These are phyloP conservation scores for Meyerozyma carpophila DNA, from an alignment of 1,139 yeast genomes.

Conservation along the genomic window DNA sequence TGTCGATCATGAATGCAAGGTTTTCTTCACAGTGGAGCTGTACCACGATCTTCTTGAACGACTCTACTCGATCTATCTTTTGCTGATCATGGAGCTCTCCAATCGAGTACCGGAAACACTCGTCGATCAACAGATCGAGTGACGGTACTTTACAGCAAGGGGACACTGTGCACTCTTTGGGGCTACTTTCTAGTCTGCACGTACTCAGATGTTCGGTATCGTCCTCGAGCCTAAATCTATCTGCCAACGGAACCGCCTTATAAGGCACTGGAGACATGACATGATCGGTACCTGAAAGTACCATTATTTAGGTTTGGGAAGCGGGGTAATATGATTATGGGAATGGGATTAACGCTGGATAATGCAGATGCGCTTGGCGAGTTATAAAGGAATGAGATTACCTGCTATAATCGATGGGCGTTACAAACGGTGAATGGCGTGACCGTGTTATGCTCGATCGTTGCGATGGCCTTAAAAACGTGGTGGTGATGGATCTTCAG, in stretches of 20 bases:
- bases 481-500: too few relatives aligned
- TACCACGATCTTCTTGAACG: conserved; percentile 12
- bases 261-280: neutral
- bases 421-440: too few relatives aligned
- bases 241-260: neutral
- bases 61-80: conserved; percentile 7
- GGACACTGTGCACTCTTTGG: neutral
- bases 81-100: conserved; percentile 9
- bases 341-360: too few relatives aligned
- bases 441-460: too few relatives aligned
- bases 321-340: neutral
- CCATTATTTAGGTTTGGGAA: neutral
- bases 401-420: too few relatives aligned
- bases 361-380: too few relatives aligned
- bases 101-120: conserved; percentile 16
- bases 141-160: conserved; percentile 5
- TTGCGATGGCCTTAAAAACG: too few relatives aligned
- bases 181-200: neutral
- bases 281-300: neutral
- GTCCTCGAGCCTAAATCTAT: neutral
- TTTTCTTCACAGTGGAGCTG: conserved; percentile 41
- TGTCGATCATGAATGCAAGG: conserved; percentile 39
- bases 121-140: conserved; percentile 17
- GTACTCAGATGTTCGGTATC: neutral
- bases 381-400: too few relatives aligned